A percentile compares a stretch with the other conserved stretches of the same genome.
Evolutionary conservation across 163 green algal species (phyloP).

Genomic region (Scenedesmus sp.): DNA sequence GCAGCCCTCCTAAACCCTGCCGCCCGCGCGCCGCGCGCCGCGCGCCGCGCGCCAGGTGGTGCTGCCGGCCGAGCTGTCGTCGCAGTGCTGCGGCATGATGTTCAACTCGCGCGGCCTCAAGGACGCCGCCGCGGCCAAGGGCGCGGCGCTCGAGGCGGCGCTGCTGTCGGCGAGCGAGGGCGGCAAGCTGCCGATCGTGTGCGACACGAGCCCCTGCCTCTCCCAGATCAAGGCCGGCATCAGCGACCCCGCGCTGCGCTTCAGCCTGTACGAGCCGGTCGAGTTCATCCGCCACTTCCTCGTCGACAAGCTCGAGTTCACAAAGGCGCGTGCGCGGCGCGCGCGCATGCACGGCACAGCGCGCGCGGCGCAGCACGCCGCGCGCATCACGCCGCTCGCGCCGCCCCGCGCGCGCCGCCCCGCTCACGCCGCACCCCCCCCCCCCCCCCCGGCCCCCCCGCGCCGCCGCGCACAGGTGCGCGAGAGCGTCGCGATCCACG

Average conservation of each 20-base stretch:
- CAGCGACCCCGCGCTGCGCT: constrained; percentile 76
- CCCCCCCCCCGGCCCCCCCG: not conserved
- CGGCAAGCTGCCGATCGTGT: constrained; percentile 90
- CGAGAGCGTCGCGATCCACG: constrained; percentile 90
- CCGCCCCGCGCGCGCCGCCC: no score
- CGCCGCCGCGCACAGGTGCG: constrained; percentile 63
- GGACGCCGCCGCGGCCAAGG: constrained; percentile 75
- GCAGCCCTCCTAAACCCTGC: not conserved
- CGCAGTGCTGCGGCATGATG: constrained; percentile 95
- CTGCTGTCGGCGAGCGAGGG: constrained; percentile 83
- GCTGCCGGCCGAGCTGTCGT: constrained; percentile 79
- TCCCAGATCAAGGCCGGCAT: constrained; percentile 69
- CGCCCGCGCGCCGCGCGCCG: not conserved
- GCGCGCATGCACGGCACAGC: no score
- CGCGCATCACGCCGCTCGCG: no score
- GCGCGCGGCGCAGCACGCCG: no score
- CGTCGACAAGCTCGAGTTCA: constrained; percentile 95
- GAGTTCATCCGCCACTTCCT: constrained; percentile 96
- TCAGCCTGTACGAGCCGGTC: constrained; percentile 94
- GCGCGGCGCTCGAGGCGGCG: constrained; percentile 67
- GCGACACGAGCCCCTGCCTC: constrained; percentile 94
- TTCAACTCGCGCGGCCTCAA: constrained; percentile 94
- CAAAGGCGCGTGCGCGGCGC: constrained; percentile 60
- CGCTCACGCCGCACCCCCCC: no score
- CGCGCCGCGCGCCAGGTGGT: constrained; percentile 79